Base-by-base conservation (phyloP, 2,329 filamentous ascomycete genomes). In the Chrysoporthe deuterocubensis region DNA sequence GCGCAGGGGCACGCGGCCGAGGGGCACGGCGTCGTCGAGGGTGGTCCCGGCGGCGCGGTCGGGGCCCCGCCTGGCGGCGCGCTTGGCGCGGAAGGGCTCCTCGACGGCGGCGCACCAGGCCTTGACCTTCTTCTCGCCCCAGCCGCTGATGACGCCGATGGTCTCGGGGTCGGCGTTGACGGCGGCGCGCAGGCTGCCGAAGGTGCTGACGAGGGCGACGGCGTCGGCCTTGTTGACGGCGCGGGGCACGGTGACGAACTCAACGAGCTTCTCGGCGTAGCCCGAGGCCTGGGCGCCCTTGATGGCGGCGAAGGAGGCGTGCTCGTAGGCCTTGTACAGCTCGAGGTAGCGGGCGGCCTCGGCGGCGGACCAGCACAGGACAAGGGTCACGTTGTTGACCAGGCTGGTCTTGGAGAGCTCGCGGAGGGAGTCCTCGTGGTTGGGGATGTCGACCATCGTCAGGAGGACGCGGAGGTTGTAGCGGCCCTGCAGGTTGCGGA, bases 221-320 rank as follows among this genome's bases (percentile, higher is more conserved):
- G 96, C 94, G 79, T 99, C 96, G 1, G 94, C 94, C 79, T 97
- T 97, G 80, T 98, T 98, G 76, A 99, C 89, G 71, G 90, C 92
- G 67, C 94, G 84, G 2, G 96, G 95, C 2, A 93, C 90, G 0
- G 96, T 99, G 63, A 97, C 90, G 75, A 99, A 97, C 72, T 97
- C 95, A 9, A 96, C 90, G 68, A 99, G 85, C 68, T 91, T 91
- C 74, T 97, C 94, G 6, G 92, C 88, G 75, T 97, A 98, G 64
- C 89, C 90, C 26, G 90, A 91, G 1, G 92, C 89, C 78, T 97
- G 94, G 73, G 93, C 91, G 13, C 94, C 93, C 68, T 90, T 90
- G 78, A 99, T 98, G 43, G 92, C 91, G 0, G 89, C 89, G 37
- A 94, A 92, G 71, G 79, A 83, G 44, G 94, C 92, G 76, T 97